phyloP scores from a whole-genome alignment of 1,284 basidiomycete genomes.

The Kalmanozyma brasiliensis region DNA sequence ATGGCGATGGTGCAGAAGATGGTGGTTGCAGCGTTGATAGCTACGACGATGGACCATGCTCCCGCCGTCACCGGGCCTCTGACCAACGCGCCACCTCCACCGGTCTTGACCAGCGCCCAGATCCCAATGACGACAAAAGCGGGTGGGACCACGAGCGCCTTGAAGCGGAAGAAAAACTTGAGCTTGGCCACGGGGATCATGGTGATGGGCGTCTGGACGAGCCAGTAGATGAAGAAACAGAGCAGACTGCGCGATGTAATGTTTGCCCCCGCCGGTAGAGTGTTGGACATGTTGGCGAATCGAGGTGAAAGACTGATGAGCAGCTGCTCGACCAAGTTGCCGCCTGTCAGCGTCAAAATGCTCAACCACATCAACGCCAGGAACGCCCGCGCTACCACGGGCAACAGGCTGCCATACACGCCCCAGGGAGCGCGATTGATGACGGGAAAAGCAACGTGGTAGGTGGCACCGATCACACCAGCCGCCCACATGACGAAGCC shows the following conservation, averaged over 20 bases:
- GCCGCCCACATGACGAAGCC: constrained; percentile 37
- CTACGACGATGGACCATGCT: constrained; percentile 23
- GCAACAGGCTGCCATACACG: constrained; percentile 21
- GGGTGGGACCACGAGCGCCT: constrained; percentile 28
- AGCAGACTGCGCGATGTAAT: constrained; percentile 23
- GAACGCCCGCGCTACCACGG: constrained; percentile 17
- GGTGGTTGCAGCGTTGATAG: constrained; percentile 23
- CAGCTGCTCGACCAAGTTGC: constrained; percentile 18
- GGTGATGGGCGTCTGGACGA: constrained; percentile 25
- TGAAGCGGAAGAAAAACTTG: constrained; percentile 26
- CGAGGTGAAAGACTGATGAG: constrained; percentile 23
- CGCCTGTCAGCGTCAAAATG: constrained; percentile 26
- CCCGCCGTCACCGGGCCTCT: constrained; percentile 25
- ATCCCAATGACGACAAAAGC: constrained; percentile 31
- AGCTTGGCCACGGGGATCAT: constrained; percentile 29
- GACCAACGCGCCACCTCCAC: constrained; percentile 18
- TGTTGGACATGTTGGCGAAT: constrained; percentile 27
- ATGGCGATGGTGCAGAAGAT: constrained; percentile 33
- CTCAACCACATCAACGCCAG: constrained; percentile 34
- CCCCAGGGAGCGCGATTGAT: constrained; percentile 37
- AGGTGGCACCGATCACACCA: constrained; percentile 26
- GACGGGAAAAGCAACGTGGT: constrained; percentile 41
- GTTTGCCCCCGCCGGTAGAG: constrained; percentile 20
- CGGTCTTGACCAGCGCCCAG: constrained; percentile 17
- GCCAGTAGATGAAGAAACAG: constrained; percentile 33